Conservation (phyloP, 2,329 filamentous ascomycete genomes). For the Aspergillus cejpii region DNA sequence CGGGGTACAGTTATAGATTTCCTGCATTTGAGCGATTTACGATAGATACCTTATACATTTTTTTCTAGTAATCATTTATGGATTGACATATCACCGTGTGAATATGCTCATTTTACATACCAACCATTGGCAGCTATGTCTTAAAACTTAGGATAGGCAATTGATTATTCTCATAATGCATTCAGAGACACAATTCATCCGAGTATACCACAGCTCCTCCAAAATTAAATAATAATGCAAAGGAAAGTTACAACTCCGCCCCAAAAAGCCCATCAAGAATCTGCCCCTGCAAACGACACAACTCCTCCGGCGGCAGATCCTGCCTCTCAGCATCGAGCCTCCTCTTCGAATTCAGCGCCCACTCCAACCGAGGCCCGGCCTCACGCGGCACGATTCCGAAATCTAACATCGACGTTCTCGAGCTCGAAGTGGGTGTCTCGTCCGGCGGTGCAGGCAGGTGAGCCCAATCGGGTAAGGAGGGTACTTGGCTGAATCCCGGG, state of each 20-base stretch:
- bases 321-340: background rate
- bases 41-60: background rate
- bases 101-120: too few species aligned
- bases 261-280: background rate
- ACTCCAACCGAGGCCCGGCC: background rate
- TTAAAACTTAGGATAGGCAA: too few species aligned
- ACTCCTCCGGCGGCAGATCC: background rate
- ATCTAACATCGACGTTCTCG: background rate
- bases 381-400: background rate
- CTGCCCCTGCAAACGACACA: background rate
- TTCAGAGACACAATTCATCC: too few species aligned
- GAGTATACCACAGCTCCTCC: too few species aligned
- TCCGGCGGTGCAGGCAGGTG: background rate
- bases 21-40: background rate
- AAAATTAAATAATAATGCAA: too few species aligned
- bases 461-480: background rate
- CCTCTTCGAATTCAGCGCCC: background rate
- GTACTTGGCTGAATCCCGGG: background rate
- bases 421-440: background rate
- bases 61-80: background rate
- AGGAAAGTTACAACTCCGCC: background rate
- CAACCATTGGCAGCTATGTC: too few species aligned
- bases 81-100: too few species aligned
- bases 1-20: background rate
- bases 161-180: too few species aligned